These are phyloP conservation scores for Xylaria sp. DNA, from an alignment of 2,329 filamentous ascomycete species.

Conservation along the genomic window DNA sequence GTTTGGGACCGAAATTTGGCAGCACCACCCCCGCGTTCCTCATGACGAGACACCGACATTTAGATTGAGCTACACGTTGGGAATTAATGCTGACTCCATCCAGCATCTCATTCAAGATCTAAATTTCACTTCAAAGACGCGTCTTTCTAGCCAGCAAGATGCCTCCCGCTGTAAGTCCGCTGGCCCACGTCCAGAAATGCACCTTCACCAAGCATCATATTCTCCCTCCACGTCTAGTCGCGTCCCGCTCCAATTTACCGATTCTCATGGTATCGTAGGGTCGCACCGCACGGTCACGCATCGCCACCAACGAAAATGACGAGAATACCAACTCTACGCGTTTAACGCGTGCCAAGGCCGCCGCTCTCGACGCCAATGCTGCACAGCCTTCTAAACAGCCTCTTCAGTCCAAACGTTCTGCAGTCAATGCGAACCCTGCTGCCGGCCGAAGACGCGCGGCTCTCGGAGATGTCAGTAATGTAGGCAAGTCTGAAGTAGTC, in stretches of 20 bases:
- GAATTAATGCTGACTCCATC: slow-evolving; percentile 25
- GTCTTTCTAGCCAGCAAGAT: slow-evolving; percentile 45
- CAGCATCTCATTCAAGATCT: slow-evolving; percentile 36
- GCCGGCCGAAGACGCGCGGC: slow-evolving; percentile 79
- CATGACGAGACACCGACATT: slow-evolving; percentile 10
- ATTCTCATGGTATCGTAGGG: slow-evolving; percentile 56
- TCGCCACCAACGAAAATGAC: slow-evolving; percentile 91
- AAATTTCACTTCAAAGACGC: slow-evolving; percentile 29
- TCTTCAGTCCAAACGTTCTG: slow-evolving; percentile 76
- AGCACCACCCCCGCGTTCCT: slow-evolving; percentile 27
- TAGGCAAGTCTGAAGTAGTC: slow-evolving; percentile 78
- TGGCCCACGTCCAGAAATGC: not conserved
- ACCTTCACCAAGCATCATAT: slow-evolving; percentile 3
- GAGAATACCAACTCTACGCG: slow-evolving; percentile 85
- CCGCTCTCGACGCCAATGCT: slow-evolving; percentile 74
- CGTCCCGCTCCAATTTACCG: slow-evolving; percentile 1
- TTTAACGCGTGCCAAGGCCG: slow-evolving; percentile 92
- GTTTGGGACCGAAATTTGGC: slow-evolving; percentile 23
- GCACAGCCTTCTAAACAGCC: slow-evolving; percentile 69
- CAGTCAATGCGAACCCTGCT: slow-evolving; percentile 60
- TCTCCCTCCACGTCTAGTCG: slow-evolving; percentile 3
- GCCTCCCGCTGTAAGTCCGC: slow-evolving; percentile 53
- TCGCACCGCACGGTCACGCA: slow-evolving; percentile 78
- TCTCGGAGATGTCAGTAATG: slow-evolving; percentile 95
- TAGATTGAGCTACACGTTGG: not conserved